Evolutionary conservation across 208 protist genomes (phyloP).

Genomic region (Crithidia bombi): DNA sequence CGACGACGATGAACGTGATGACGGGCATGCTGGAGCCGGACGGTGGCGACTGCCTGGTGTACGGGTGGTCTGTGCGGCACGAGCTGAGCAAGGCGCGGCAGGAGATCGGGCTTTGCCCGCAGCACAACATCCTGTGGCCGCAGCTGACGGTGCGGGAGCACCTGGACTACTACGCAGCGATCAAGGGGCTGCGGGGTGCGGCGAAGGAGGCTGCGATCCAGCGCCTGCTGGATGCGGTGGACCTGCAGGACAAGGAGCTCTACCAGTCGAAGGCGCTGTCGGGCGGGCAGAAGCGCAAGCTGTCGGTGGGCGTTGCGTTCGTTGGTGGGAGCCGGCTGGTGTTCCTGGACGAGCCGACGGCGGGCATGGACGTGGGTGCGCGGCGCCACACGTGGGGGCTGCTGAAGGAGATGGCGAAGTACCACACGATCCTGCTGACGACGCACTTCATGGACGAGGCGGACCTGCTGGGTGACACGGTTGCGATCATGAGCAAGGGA

Average conservation of each 20-base stretch:
- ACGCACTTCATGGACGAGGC: constrained; percentile 97
- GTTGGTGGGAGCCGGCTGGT: constrained; percentile 70
- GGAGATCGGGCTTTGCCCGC: constrained; percentile 94
- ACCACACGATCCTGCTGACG: constrained; percentile 71
- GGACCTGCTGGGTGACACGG: constrained; percentile 90
- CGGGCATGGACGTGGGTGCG: constrained; percentile 88
- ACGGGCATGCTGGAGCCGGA: constrained; percentile 80
- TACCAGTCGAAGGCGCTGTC: constrained; percentile 50
- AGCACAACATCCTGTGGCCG: constrained; percentile 96
- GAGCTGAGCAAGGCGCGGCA: constrained; percentile 61
- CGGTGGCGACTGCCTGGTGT: constrained; percentile 78
- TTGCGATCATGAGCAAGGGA: constrained; percentile 93
- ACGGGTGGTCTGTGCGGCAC: constrained; percentile 61
- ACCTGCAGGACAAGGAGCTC: constrained; percentile 62
- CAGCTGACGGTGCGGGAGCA: constrained; percentile 91
- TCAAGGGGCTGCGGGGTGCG: constrained; percentile 80
- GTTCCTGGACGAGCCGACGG: constrained; percentile 92
- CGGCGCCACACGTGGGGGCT: constrained; percentile 82
- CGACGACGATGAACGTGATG: constrained; percentile 84
- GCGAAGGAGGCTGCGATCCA: constrained; percentile 37
- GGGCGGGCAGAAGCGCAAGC: constrained; percentile 83
- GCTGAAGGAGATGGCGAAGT: constrained; percentile 40
- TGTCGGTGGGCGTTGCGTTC: constrained; percentile 87
- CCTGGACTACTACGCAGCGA: constrained; percentile 87
- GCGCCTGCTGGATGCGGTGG: constrained; percentile 53